Percentiles rank a stretch among this genome's conserved stretches.
These are phyloP conservation scores for Candolleomyces aberdarensis DNA, from an alignment of 768 basidiomycete species.

Conservation along the genomic window DNA sequence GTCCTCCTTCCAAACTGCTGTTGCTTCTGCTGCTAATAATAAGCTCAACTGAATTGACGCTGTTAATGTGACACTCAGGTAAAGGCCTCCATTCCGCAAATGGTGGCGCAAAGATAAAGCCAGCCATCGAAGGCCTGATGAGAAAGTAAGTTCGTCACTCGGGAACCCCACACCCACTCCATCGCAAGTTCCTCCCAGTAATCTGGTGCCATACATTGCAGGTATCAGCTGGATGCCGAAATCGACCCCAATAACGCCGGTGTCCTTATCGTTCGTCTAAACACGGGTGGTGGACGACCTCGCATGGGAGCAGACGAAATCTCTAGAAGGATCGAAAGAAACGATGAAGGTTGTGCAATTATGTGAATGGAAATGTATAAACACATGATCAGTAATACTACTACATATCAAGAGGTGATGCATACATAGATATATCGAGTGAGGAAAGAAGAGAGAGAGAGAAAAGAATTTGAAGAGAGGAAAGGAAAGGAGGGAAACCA, in stretches of 20 bases:
- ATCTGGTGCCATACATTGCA: constrained; percentile 22
- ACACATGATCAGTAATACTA: too few species aligned
- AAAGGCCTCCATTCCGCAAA: constrained; percentile 82
- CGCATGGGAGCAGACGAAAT: constrained; percentile 58
- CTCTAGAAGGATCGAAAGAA: constrained; percentile 47
- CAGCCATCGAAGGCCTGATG: constrained; percentile 87
- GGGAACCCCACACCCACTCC: background rate
- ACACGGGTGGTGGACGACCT: constrained; percentile 26
- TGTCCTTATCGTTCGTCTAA: constrained; percentile 76
- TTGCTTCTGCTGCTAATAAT: background rate
- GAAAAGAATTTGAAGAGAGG: background rate
- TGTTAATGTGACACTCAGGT: constrained; percentile 35
- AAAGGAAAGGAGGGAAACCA: background rate
- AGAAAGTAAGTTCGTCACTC: constrained; percentile 49
- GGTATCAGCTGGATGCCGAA: constrained; percentile 68
- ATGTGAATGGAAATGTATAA: constrained; percentile 45
- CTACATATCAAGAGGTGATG: background rate
- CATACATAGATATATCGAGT: background rate
- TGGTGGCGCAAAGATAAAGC: constrained; percentile 81
- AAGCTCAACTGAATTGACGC: background rate
- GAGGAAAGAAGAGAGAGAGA: constrained; percentile 1
- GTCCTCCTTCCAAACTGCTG: constrained; percentile 21
- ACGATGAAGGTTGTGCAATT: constrained; percentile 59
- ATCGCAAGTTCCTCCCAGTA: background rate
- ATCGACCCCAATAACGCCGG: constrained; percentile 82